A percentile compares a stretch with the other conserved stretches of the same genome.
Conservation (phyloP, 1,284 basidiomycete species). For the Irpex lacteus region DNA sequence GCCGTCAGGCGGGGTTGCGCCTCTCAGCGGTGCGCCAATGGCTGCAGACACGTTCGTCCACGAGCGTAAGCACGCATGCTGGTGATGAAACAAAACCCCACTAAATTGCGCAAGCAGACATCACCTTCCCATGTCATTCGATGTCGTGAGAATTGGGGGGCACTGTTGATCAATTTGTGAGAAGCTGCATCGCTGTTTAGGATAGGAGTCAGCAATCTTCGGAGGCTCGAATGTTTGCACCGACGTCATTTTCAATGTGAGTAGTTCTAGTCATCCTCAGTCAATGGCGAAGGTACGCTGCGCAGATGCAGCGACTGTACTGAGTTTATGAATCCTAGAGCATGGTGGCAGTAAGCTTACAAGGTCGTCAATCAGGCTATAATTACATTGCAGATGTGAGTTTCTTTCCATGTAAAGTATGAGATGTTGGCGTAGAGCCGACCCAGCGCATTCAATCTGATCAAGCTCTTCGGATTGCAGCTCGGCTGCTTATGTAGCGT, state of each 20-base stretch:
- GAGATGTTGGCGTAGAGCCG: background rate
- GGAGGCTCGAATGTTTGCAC: too few species aligned
- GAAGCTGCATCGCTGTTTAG: background rate
- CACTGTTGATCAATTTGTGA: background rate
- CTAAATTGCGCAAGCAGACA: background rate
- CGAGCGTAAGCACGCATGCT: background rate
- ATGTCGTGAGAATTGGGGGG: background rate
- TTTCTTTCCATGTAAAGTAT: background rate
- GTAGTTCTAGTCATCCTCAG: too few species aligned
- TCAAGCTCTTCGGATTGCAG: background rate
- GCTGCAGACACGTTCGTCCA: background rate
- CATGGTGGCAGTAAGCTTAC: background rate
- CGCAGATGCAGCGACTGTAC: background rate
- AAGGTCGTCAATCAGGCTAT: background rate
- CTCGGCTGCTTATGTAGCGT: constrained; percentile 9
- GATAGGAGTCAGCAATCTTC: background rate
- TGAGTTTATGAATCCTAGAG: background rate
- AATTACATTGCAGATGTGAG: background rate
- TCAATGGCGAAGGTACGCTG: too few species aligned
- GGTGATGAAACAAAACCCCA: background rate
- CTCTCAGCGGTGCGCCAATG: background rate
- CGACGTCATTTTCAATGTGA: too few species aligned
- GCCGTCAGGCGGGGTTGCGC: background rate
- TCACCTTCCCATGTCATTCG: background rate
- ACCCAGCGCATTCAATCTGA: background rate